These are phyloP conservation scores for Paramarasmius palmivorus DNA, from an alignment of 1,284 basidiomycete genomes.

Conservation along the genomic window DNA sequence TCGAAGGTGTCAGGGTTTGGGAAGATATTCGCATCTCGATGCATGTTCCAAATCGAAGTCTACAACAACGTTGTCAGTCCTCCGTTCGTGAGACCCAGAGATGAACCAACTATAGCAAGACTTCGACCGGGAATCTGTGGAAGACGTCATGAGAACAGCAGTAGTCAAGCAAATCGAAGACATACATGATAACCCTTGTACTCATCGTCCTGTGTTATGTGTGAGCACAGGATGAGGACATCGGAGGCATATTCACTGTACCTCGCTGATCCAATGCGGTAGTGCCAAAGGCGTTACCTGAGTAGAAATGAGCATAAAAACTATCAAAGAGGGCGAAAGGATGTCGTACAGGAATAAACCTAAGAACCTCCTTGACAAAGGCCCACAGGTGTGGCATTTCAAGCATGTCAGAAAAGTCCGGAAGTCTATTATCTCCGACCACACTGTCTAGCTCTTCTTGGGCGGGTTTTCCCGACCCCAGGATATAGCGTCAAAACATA, in stretches of 20 bases:
- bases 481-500: neutral
- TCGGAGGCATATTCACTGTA: too few relatives aligned
- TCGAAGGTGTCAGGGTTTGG: neutral
- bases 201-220: neutral
- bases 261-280: neutral
- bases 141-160: neutral
- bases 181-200: neutral
- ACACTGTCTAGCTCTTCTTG: neutral
- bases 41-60: conserved; percentile 1
- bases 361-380: neutral
- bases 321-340: neutral
- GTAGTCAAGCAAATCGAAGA: neutral
- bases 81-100: neutral
- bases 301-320: neutral
- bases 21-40: neutral
- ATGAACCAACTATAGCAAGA: neutral
- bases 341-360: neutral
- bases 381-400: neutral
- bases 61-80: neutral
- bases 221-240: too few relatives aligned
- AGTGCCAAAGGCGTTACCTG: neutral
- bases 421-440: neutral
- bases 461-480: neutral
- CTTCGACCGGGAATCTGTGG: neutral
- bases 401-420: neutral